Evolutionary conservation across 2,329 filamentous ascomycete species (phyloP).

Genomic region (Neophaeococcomyces mojaviensis): DNA sequence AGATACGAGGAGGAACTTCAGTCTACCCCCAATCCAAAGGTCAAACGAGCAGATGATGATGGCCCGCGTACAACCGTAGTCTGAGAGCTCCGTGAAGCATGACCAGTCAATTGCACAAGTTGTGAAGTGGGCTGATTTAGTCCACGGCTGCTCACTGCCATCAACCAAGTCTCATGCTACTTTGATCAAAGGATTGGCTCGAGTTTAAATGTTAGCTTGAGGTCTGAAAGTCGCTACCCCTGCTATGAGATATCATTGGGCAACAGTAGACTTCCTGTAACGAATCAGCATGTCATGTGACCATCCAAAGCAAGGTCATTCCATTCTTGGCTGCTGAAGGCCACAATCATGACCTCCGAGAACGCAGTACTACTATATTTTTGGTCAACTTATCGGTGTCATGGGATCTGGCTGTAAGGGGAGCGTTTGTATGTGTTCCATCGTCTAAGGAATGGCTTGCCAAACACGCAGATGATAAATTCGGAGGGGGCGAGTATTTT

Average conservation of each 20-base stretch:
- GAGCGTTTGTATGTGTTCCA: too few species aligned
- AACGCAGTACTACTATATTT: too few species aligned
- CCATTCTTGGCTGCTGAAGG: too few species aligned
- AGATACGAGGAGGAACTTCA: constrained; percentile 6
- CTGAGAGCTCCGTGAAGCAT: constrained; percentile 11
- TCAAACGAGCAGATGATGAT: constrained; percentile 14
- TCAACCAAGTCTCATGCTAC: constrained; percentile 10
- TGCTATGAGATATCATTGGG: constrained; percentile 18
- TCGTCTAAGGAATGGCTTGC: too few species aligned
- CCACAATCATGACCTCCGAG: too few species aligned
- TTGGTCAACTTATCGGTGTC: too few species aligned
- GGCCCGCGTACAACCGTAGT: constrained; percentile 5
- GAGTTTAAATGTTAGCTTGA: constrained; percentile 1
- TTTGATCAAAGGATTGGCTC: constrained; percentile 2
- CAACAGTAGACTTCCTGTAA: not conserved
- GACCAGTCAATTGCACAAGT: constrained; percentile 19
- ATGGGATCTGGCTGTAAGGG: too few species aligned
- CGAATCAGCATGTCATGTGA: constrained; percentile 6
- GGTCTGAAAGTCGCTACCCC: constrained; percentile 13
- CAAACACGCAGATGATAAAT: too few species aligned
- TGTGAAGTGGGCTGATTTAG: constrained; percentile 19
- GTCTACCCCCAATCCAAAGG: constrained; percentile 9
- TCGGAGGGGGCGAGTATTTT: too few species aligned
- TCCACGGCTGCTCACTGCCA: constrained; percentile 10
- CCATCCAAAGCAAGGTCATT: not conserved